Evolutionary conservation across 768 basidiomycete genomes (phyloP).

Genomic region (Pleurotus ostreatus): DNA sequence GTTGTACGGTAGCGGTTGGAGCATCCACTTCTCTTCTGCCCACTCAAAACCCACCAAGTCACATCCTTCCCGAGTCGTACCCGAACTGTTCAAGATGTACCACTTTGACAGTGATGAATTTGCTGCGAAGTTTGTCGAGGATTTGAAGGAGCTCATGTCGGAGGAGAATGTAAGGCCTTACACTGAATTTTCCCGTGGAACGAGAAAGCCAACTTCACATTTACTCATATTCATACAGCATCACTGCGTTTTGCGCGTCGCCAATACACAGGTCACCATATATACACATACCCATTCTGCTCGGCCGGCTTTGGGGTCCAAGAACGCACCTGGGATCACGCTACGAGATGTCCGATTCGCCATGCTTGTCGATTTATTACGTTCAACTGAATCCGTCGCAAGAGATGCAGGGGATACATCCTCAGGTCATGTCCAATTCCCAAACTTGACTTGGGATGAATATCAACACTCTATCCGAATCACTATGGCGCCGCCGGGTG

Average conservation of each 20-base stretch:
- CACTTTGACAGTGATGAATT: background rate
- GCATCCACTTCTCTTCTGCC: background rate
- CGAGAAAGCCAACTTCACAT: background rate
- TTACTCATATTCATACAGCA: background rate
- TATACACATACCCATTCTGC: slow-evolving; percentile 1
- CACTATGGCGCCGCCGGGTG: slow-evolving; percentile 16
- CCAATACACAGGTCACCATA: background rate
- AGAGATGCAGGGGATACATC: no score
- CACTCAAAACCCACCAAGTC: slow-evolving; percentile 1
- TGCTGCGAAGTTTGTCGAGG: background rate
- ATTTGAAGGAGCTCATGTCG: background rate
- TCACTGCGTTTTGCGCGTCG: background rate
- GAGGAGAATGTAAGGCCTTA: background rate
- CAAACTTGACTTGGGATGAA: no score
- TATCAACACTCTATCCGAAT: background rate
- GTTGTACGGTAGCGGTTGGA: background rate
- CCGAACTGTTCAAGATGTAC: background rate
- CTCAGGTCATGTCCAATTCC: no score
- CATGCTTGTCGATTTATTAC: background rate
- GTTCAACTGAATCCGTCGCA: no score
- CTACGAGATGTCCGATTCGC: slow-evolving; percentile 5
- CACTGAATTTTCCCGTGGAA: background rate
- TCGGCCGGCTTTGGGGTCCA: background rate
- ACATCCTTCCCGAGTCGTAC: background rate
- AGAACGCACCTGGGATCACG: slow-evolving; percentile 2